phyloP scores from a whole-genome alignment of 2,329 filamentous ascomycete genomes.

The Neocatenulostroma microsporum region DNA sequence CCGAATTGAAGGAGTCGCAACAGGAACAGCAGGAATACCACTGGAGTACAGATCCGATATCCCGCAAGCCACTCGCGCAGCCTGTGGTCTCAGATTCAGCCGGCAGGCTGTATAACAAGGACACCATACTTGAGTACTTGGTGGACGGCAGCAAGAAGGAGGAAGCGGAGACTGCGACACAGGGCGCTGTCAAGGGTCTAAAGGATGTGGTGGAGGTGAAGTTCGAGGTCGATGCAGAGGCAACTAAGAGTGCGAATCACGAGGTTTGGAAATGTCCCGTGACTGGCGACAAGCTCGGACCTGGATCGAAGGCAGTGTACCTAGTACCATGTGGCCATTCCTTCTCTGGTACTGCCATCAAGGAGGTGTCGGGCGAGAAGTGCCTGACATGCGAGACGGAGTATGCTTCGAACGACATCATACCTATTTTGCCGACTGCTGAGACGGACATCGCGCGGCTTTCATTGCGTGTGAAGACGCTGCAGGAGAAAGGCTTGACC shows the following conservation, averaged over 20 bases:
- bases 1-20: constrained; percentile 80
- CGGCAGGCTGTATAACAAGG: constrained; percentile 90
- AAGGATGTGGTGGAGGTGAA: constrained; percentile 83
- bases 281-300: constrained; percentile 76
- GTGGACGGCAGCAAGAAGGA: constrained; percentile 47
- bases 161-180: constrained; percentile 55
- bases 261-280: constrained; percentile 76
- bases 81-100: constrained; percentile 77
- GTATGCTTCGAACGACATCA: constrained; percentile 66
- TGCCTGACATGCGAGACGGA: constrained; percentile 61
- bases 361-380: constrained; percentile 49
- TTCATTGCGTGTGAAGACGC: constrained; percentile 56
- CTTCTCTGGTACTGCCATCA: constrained; percentile 79
- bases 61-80: constrained; percentile 62
- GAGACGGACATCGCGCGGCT: constrained; percentile 64
- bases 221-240: constrained; percentile 51
- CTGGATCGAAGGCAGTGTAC: constrained; percentile 73
- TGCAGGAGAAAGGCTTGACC: constrained; percentile 65
- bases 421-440: constrained; percentile 69
- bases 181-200: constrained; percentile 63
- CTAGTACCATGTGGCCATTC: constrained; percentile 92
- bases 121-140: constrained; percentile 67
- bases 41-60: constrained; percentile 85
- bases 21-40: constrained; percentile 77
- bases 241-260: constrained; percentile 36